phyloP scores from a whole-genome alignment of 768 basidiomycete species.

The Mycena galopus region DNA sequence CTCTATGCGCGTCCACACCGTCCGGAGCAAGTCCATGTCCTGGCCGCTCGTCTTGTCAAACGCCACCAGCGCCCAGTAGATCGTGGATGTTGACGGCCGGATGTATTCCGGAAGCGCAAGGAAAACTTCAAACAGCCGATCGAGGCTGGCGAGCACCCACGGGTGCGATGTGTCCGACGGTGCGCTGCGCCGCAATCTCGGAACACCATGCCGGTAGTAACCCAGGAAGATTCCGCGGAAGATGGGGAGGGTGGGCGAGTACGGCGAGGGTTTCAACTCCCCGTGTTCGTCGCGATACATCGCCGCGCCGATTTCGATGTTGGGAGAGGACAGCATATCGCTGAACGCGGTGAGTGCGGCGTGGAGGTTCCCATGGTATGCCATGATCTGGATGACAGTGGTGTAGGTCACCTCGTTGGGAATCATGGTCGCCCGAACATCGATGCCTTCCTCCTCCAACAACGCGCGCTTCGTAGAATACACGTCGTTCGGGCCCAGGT shows the following conservation, averaged over 20 bases:
- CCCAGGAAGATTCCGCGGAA: conserved; percentile 85
- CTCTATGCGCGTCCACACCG: conserved; percentile 71
- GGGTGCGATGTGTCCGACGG: conserved; percentile 34
- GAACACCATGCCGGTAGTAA: conserved; percentile 71
- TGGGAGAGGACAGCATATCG: conserved; percentile 72
- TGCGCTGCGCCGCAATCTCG: conserved; percentile 17
- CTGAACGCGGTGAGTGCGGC: conserved; percentile 68
- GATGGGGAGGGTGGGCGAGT: conserved; percentile 61
- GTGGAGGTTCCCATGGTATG: conserved; percentile 78
- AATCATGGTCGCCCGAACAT: conserved; percentile 54
- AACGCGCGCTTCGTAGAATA: conserved; percentile 53
- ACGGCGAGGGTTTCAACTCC: conserved; percentile 44
- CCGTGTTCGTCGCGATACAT: conserved; percentile 44
- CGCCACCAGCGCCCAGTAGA: conserved; percentile 79
- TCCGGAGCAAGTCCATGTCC: conserved; percentile 63
- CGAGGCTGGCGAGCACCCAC: conserved; percentile 74
- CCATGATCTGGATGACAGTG: conserved; percentile 74
- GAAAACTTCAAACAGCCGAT: conserved; percentile 71
- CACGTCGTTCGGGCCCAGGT: conserved; percentile 51
- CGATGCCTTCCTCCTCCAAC: conserved; percentile 60
- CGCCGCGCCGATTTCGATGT: conserved; percentile 51
- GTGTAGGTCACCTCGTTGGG: conserved; percentile 81
- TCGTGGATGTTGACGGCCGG: conserved; percentile 57
- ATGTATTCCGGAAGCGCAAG: conserved; percentile 63
- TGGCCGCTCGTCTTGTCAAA: conserved; percentile 71